phyloP scores from a whole-genome alignment of 768 basidiomycete species.

The Cubamyces lactineus region DNA sequence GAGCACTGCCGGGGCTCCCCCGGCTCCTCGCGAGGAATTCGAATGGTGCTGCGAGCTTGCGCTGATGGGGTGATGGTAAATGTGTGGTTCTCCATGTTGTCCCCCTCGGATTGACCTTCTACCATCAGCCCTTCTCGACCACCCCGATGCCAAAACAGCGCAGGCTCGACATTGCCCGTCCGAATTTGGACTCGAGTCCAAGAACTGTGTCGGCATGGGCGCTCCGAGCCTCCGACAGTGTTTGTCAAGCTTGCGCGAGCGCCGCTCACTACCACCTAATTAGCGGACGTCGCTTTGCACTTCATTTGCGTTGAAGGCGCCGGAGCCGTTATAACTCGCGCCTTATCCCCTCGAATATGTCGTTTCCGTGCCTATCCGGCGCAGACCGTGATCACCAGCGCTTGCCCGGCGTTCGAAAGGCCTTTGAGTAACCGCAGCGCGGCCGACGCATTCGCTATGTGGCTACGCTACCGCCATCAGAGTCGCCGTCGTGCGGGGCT shows the following conservation, averaged over 20 bases:
- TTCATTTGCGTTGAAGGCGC: background rate
- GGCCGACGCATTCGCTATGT: no score
- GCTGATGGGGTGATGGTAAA: background rate
- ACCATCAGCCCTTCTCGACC: background rate
- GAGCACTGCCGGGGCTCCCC: no score
- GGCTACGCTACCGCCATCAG: no score
- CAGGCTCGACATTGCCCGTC: no score
- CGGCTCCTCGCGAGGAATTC: no score
- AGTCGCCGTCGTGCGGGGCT: no score
- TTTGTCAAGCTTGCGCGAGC: background rate
- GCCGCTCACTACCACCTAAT: no score
- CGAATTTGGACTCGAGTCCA: no score
- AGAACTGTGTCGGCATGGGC: background rate
- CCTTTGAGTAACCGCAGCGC: no score
- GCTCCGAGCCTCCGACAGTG: background rate
- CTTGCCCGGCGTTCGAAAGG: background rate
- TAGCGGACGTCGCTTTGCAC: no score
- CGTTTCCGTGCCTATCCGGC: background rate
- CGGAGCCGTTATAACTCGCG: background rate
- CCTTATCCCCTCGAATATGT: background rate
- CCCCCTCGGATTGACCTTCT: background rate
- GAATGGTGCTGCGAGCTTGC: no score
- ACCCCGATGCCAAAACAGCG: background rate
- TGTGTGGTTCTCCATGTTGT: background rate
- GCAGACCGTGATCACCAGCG: background rate